Evolutionary conservation across 2,329 filamentous ascomycete species (phyloP).

Genomic region (Monosporascus sp.): DNA sequence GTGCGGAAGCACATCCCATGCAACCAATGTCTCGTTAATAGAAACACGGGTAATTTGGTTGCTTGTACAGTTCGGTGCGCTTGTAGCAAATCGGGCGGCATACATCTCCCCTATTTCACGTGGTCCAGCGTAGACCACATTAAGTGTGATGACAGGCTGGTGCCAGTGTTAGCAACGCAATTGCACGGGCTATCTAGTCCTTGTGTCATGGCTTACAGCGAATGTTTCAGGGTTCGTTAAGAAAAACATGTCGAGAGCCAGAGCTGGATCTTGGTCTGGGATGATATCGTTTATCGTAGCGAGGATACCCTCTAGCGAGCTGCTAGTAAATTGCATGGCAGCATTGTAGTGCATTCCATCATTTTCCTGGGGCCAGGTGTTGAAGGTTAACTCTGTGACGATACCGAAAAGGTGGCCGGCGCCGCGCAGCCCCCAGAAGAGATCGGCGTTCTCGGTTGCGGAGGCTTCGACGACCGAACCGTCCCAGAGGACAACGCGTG

Average conservation of each 20-base stretch:
- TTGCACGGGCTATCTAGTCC: neutral
- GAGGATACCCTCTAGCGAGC: constrained; percentile 5
- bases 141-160: constrained; percentile 3
- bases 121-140: constrained; percentile 6
- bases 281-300: constrained; percentile 4
- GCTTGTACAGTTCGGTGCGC: neutral
- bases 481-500: constrained; percentile 34
- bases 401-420: constrained; percentile 41
- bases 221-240: neutral
- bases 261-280: constrained; percentile 4
- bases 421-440: constrained; percentile 41
- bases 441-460: constrained; percentile 25
- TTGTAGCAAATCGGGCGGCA: constrained; percentile 4
- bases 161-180: neutral
- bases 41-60: neutral
- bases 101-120: constrained; percentile 1
- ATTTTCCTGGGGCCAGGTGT: constrained; percentile 6
- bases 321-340: constrained; percentile 7
- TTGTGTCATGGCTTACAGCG: neutral
- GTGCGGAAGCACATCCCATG: constrained; percentile 4
- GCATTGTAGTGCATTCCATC: constrained; percentile 5
- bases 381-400: constrained; percentile 3
- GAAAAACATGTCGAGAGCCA: constrained; percentile 6
- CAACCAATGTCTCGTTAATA: constrained; percentile 5
- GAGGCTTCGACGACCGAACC: constrained; percentile 27